Evolutionary conservation across 495 filamentous ascomycete genomes (phyloP).

Genomic region (Lasiosphaeria miniovina): DNA sequence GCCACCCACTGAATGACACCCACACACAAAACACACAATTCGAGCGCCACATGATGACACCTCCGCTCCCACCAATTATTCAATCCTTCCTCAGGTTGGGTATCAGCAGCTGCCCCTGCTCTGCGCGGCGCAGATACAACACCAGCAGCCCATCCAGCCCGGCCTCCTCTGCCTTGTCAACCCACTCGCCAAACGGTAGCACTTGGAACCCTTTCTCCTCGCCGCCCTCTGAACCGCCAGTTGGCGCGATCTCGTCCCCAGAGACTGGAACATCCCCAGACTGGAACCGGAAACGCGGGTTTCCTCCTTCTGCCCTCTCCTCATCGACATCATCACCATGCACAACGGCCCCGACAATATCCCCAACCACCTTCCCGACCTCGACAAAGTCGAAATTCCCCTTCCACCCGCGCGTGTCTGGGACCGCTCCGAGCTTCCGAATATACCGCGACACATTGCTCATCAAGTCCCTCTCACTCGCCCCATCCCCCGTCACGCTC

Average conservation of each 20-base stretch:
- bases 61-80: no score
- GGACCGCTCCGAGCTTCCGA: conserved; percentile 5
- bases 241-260: not conserved
- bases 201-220: not conserved
- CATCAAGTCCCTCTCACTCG: conserved; percentile 5
- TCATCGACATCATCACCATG: not conserved
- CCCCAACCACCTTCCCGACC: conserved; percentile 1
- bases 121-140: conserved; percentile 6
- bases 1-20: no score
- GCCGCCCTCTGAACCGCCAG: not conserved
- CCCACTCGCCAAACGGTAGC: conserved; percentile 10
- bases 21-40: no score
- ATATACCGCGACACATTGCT: conserved; percentile 1
- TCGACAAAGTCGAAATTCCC: conserved; percentile 9
- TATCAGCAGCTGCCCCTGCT: conserved; percentile 3
- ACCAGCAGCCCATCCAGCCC: conserved; percentile 10
- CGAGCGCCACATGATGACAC: no score
- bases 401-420: conserved; percentile 2
- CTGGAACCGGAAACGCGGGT: not conserved
- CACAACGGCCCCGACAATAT: conserved; percentile 6
- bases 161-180: conserved; percentile 1
- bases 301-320: not conserved
- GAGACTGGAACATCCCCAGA: not conserved
- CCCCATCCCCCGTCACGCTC: conserved; percentile 9
- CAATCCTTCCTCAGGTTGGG: not conserved